Evolutionary conservation across 1,284 basidiomycete species (phyloP), one percentile per base, ranked within the genome.

Genomic region (Ceratobasidium papillatum): DNA sequence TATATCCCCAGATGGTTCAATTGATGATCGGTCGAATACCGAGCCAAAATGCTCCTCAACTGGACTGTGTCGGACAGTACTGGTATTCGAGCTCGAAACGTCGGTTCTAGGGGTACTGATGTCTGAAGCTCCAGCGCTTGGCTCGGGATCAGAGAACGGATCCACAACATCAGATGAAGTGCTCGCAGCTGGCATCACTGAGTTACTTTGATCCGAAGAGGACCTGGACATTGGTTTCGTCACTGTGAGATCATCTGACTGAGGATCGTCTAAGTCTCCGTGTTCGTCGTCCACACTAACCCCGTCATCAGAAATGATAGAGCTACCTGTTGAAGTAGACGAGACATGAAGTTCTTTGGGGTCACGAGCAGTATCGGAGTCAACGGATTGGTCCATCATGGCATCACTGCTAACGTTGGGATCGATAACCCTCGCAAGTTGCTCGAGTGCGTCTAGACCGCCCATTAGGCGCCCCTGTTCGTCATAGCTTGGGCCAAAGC

Each of bases 381-480:
- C 66, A 14, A 73, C 30, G 19, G 75, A 75, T 38, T 63, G 49
- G 36, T 73, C 68, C 69, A 58, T 75, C 54, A 71, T 79, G 78
- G 3, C 75, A 12, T 81, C 80, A 38, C 82, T 81, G 9, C 80
- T 88, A 27, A 87, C 86, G 34, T 85, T 85, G 61, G 89, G 84
- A 0, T 89, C 87, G 25, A 96, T 91, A 5, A 95, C 92, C 59
- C 90, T 89, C 0, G 94, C 93, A 2, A 98, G 84, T 71, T 92
- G 90, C 81, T 96, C 94, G 69, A 97, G 84, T 17, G 91, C 90
- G 11, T 90, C 85, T 0, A 96, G 82, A 2, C 95, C 95, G 38
- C 94, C 94, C 78, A 91, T 89, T 47, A 98, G 81, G 32, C 92
- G 88, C 25, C 95, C 95, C 73, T 93, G 88, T 0, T 85, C 82